Evolutionary conservation across 345 rosid genomes (phyloP).

Genomic region (Diplotaxis tenuifolia): DNA sequence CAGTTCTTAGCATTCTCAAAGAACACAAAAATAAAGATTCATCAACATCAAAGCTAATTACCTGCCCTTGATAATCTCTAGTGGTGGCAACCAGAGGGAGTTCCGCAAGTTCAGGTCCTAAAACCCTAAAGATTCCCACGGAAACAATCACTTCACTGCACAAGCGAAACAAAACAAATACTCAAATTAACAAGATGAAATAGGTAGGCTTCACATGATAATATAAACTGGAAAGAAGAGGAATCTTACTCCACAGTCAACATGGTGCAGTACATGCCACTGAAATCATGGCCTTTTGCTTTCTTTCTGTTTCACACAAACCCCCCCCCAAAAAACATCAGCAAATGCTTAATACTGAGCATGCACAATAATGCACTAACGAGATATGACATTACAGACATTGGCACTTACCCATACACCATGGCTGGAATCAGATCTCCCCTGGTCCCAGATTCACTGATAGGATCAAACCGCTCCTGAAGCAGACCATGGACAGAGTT

Average conservation of each 20-base stretch:
- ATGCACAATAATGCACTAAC: not conserved
- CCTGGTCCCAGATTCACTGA: conserved; percentile 53
- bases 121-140: conserved; percentile 75
- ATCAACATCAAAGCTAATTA: conserved; percentile 19
- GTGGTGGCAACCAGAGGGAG: conserved; percentile 89
- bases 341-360: not conserved
- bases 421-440: conserved; percentile 82
- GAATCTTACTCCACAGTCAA: conserved; percentile 75
- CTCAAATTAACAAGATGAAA: not conserved
- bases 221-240: not conserved
- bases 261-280: conserved; percentile 84
- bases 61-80: conserved; percentile 67
- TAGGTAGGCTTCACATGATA: not conserved
- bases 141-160: conserved; percentile 80
- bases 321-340: conserved; percentile 9
- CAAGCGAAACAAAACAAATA: conserved; percentile 10
- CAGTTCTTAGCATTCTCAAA: not conserved
- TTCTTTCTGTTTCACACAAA: conserved; percentile 50
- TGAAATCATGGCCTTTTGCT: conserved; percentile 63
- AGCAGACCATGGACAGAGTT: conserved; percentile 21
- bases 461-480: conserved; percentile 87
- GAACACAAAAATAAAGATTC: no score
- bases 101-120: conserved; percentile 86
- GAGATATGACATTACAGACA: not conserved
- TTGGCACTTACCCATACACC: conserved; percentile 71